Conservation (phyloP, 1,284 basidiomycete species). For the Tremellales sp. region DNA sequence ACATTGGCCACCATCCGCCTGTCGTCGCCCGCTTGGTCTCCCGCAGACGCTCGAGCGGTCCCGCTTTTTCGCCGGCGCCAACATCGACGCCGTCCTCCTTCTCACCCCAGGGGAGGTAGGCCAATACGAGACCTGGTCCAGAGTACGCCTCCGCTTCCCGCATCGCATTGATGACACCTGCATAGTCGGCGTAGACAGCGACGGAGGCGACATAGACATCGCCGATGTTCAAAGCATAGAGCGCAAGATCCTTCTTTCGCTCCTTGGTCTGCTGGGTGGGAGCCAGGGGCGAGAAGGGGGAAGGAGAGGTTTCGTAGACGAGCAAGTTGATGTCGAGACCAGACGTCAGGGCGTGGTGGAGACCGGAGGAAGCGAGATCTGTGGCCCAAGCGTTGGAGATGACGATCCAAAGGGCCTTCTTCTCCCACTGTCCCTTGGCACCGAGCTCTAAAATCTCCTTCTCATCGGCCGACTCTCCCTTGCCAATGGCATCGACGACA, state of each 20-base stretch:
- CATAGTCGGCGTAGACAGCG: conserved; percentile 92
- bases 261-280: conserved; percentile 35
- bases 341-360: conserved; percentile 91
- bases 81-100: conserved; percentile 52
- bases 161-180: conserved; percentile 88
- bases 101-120: conserved; percentile 83
- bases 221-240: conserved; percentile 99
- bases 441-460: conserved; percentile 55
- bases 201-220: conserved; percentile 94
- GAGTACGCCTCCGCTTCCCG: conserved; percentile 86
- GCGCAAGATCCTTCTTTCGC: conserved; percentile 86
- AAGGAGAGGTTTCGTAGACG: conserved; percentile 87
- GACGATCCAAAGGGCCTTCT: conserved; percentile 86
- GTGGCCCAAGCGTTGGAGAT: conserved; percentile 97
- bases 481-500: conserved; percentile 56
- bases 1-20: conserved; percentile 96
- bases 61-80: conserved; percentile 52
- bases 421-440: conserved; percentile 60
- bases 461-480: conserved; percentile 46
- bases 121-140: conserved; percentile 88
- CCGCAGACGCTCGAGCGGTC: conserved; percentile 85
- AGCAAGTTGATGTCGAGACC: conserved; percentile 91
- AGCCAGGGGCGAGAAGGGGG: conserved; percentile 58
- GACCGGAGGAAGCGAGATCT: conserved; percentile 91
- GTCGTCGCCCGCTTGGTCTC: conserved; percentile 97